Conservation (phyloP, 495 filamentous ascomycete species). For the Aspergillus haitiensis region DNA sequence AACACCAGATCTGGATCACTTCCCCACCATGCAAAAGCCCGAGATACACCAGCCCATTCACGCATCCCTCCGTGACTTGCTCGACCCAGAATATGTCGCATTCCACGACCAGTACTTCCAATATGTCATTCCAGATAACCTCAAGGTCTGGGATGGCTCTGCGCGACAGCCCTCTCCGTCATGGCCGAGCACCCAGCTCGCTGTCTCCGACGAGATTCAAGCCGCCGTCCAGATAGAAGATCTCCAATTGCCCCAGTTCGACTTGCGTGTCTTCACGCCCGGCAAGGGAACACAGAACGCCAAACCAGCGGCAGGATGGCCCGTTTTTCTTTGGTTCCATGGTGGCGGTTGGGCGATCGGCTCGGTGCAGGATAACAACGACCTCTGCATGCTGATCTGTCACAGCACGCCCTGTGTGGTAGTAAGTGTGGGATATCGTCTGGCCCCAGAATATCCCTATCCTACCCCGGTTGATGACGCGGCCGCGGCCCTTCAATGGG, state of each 20-base stretch:
- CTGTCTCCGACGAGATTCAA: neutral
- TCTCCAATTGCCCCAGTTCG: neutral
- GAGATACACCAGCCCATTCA: slow-evolving; percentile 8
- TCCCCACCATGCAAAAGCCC: too few species aligned
- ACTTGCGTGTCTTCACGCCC: slow-evolving; percentile 44
- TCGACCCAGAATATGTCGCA: slow-evolving; percentile 2
- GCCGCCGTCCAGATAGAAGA: neutral
- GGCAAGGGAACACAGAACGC: slow-evolving; percentile 22
- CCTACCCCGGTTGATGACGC: slow-evolving; percentile 58
- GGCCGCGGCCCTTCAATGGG: slow-evolving; percentile 58
- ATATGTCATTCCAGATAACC: neutral
- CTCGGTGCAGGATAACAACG: slow-evolving; percentile 58
- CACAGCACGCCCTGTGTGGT: slow-evolving; percentile 52
- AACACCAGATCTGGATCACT: too few species aligned
- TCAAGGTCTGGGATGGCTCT: neutral
- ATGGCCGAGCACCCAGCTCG: neutral
- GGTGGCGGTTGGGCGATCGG: slow-evolving; percentile 62
- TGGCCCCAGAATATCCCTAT: slow-evolving; percentile 57
- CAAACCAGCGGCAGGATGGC: slow-evolving; percentile 50
- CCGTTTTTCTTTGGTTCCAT: slow-evolving; percentile 57
- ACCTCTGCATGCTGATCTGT: slow-evolving; percentile 57
- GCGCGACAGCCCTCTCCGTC: neutral
- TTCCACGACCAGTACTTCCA: slow-evolving; percentile 5
- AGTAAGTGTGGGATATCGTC: slow-evolving; percentile 57
- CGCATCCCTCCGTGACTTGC: neutral